Percentiles rank a stretch among this genome's conserved stretches.
These are phyloP conservation scores for Pulveroboletus sp. DNA, from an alignment of 768 basidiomycete genomes.

Conservation along the genomic window DNA sequence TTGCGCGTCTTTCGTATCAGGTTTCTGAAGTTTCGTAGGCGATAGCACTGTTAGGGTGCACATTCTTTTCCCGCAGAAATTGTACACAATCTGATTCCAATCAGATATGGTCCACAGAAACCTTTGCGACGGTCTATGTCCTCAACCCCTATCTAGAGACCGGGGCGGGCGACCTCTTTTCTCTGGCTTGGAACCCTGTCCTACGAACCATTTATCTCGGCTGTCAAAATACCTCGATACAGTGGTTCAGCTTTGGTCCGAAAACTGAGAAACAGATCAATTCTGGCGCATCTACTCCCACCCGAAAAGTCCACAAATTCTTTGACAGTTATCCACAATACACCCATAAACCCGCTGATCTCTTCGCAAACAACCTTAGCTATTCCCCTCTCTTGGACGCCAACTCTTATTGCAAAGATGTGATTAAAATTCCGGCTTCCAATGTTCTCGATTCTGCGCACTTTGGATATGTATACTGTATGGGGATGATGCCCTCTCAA, in stretches of 20 bases:
- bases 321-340: constrained; percentile 86
- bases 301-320: constrained; percentile 74
- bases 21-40: constrained; percentile 40
- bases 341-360: constrained; percentile 61
- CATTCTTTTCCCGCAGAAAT: not conserved
- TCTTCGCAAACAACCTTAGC: constrained; percentile 54
- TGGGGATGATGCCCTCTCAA: constrained; percentile 47
- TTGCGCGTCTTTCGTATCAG: not conserved
- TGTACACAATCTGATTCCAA: constrained; percentile 2
- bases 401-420: constrained; percentile 15
- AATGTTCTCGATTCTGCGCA: constrained; percentile 88
- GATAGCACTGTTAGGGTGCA: constrained; percentile 84
- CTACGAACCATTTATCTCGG: constrained; percentile 77
- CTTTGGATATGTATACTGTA: constrained; percentile 90
- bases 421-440: constrained; percentile 52
- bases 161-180: constrained; percentile 84
- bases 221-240: constrained; percentile 89
- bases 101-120: constrained; percentile 79
- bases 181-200: constrained; percentile 68
- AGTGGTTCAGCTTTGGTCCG: constrained; percentile 69
- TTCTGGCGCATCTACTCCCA: constrained; percentile 34
- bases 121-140: constrained; percentile 61
- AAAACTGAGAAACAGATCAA: constrained; percentile 10
- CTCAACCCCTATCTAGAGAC: constrained; percentile 76
- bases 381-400: constrained; percentile 32